Evolutionary conservation across 768 basidiomycete species (phyloP), one percentile per base, ranked within the genome.

Genomic region (Mycena capillaripes): DNA sequence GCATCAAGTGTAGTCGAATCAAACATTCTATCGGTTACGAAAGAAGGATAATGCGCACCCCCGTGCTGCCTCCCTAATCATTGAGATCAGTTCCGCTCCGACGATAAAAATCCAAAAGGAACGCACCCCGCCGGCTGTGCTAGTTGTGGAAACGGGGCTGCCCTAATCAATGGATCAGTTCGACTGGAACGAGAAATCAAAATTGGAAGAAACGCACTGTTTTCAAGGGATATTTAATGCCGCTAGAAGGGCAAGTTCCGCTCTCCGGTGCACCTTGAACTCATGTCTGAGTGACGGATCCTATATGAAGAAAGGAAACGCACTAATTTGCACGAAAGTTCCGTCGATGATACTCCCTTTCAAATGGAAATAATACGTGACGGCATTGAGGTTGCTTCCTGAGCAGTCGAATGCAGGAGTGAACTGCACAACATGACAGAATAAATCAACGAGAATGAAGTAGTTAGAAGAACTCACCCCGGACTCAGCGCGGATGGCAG

Each of bases 281-380:
- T 12, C 27, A 27, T 10, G 17, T 42, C 16, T 48, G 36, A 50
- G 44, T 30, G 61, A 19, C 7, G 7, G 16, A 27, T 38, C 17
- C 19, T 16, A 4, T 21, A 21, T 21, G n/a, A 11, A 14, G n/a
- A 30, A 16, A 38, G 27, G 16, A 46, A 76, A 70, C 86, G 58
- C 72, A 89, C 88, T 76, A 68, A 90, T 91, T 6, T 84, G 82
- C 50, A 85, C 75, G 72, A 90, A 90, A 1, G 75, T 75, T n/a
- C 90, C 91, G 73, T 90, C 90, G 44, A 91, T 81, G 23, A 87
- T 71, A 7, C 89, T 89, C 57, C 91, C 90, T 70, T 82, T 76
- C 60, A 92, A 42, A 72, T 90, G 82, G 82, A 88, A 91, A 78
- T 90, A 91, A 81, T 85, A 90, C 53, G 82, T 82, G 65, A 89